A percentile compares a stretch with the other conserved stretches of the same genome.
phyloP scores from a whole-genome alignment of 495 filamentous ascomycete species.

The Filosporella fistucella region DNA sequence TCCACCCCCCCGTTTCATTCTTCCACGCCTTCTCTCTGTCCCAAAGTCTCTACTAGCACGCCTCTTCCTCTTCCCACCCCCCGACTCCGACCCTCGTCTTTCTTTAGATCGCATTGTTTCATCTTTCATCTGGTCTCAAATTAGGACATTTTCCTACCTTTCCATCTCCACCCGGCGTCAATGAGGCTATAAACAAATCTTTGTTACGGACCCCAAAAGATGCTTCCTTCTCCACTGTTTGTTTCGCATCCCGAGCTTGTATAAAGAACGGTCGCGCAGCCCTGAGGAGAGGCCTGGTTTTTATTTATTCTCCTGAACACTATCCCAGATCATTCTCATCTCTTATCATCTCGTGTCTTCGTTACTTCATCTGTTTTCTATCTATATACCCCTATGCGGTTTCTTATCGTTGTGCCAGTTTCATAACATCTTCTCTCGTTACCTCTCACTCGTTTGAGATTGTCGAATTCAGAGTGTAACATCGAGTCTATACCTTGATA shows the following conservation, averaged over 20 bases:
- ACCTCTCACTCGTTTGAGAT: slow-evolving; percentile 17
- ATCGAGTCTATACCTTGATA: too few species aligned
- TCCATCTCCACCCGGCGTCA: slow-evolving; percentile 7
- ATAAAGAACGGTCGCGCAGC: slow-evolving; percentile 20
- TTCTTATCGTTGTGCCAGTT: slow-evolving; percentile 12
- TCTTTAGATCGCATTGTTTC: slow-evolving; percentile 18
- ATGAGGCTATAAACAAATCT: slow-evolving; percentile 18
- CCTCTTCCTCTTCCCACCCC: too few species aligned
- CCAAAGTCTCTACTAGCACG: not conserved
- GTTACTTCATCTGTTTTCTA: slow-evolving; percentile 14
- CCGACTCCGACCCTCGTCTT: slow-evolving; percentile 15
- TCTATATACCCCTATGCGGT: slow-evolving; percentile 15
- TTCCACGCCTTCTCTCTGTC: slow-evolving; percentile 1
- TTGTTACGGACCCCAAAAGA: slow-evolving; percentile 7
- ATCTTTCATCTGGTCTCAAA: slow-evolving; percentile 13
- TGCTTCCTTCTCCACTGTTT: slow-evolving; percentile 4
- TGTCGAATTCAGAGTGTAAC: too few species aligned
- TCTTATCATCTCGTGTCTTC: slow-evolving; percentile 8
- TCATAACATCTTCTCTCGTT: slow-evolving; percentile 7
- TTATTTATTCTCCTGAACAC: too few species aligned
- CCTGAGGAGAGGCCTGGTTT: too few species aligned
- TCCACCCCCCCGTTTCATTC: slow-evolving; percentile 21
- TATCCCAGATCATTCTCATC: slow-evolving; percentile 3
- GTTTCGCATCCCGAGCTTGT: slow-evolving; percentile 13
- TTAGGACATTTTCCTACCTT: slow-evolving; percentile 7